phyloP scores from a whole-genome alignment of 1,284 basidiomycete genomes.

The Sanghuangporus weigelae region DNA sequence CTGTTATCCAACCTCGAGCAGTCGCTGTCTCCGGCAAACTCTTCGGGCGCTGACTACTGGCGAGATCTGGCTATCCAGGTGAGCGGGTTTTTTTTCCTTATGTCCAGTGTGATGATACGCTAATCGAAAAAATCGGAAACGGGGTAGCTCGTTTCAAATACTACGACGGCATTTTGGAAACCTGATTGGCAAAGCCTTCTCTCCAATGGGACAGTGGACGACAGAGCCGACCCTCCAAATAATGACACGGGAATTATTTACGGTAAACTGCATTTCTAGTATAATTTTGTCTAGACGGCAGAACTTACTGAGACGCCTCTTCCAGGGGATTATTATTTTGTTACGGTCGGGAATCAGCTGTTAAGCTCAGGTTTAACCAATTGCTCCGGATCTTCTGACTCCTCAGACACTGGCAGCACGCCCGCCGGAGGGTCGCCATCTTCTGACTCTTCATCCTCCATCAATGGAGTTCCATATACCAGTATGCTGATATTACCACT shows the following conservation, averaged over 20 bases:
- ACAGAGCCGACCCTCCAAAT: constrained; percentile 41
- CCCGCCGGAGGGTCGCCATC: not conserved
- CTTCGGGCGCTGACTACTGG: constrained; percentile 37
- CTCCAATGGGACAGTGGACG: constrained; percentile 62
- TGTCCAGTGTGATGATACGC: not conserved
- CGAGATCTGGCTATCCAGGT: constrained; percentile 45
- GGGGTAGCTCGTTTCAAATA: constrained; percentile 44
- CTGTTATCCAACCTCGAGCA: constrained; percentile 49
- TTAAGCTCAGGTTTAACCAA: constrained; percentile 3
- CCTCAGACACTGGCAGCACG: not conserved
- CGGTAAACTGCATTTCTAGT: constrained; percentile 34
- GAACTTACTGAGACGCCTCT: not conserved
- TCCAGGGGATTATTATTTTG: constrained; percentile 38
- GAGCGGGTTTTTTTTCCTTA: not conserved
- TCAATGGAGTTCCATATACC: not conserved
- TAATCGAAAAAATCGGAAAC: not conserved
- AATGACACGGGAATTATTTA: constrained; percentile 61
- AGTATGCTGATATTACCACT: not conserved
- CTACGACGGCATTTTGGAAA: constrained; percentile 48
- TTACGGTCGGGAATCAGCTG: constrained; percentile 23
- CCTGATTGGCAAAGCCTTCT: constrained; percentile 57
- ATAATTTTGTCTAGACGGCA: not conserved
- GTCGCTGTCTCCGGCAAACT: constrained; percentile 27
- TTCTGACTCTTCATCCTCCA: not conserved
- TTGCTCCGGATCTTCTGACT: constrained; percentile 5